Base-by-base conservation (phyloP, 495 filamentous ascomycete species). In the Hypoxylon fuscum region DNA sequence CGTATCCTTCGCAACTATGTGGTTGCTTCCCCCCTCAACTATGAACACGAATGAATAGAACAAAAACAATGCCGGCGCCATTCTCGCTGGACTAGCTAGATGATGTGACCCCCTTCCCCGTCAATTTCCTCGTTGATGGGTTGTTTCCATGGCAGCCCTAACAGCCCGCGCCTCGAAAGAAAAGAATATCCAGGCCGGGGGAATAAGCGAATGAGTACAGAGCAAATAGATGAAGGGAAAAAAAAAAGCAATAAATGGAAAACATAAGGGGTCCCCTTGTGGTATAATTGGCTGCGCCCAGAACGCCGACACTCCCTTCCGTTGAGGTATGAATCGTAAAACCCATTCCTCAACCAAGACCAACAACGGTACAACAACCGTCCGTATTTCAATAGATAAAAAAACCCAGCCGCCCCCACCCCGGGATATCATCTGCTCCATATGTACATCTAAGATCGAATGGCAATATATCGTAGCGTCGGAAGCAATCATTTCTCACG, bases 371-470 rank as follows among this genome's bases (percentile, higher is more conserved):
- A 20, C 58, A 55, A 55, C 53, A 34, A 37, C 59, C 53, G 58
- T 59, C 53, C 42, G 55, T 40, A 53, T 48, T 46, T 54, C 37
- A 50, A 42, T n/a, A n/a, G n/a, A n/a, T n/a, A n/a, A n/a, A n/a
- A n/a, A n/a, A n/a, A n/a, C n/a, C n/a, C n/a, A 59, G 55, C 53
- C 46, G 49, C 43, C 64, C 64, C 32, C 59, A 53, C 54, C 32
- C 57, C 64, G 27, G 64, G 58, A 68, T 62, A 68, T 68, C 64
- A 68, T 59, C 64, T 59, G 44, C 64, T 49, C 54, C 64, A 55
- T 68, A 68, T 68, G 64, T 68, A 68, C 64, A 68, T 68, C 59
- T 62, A 63, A 63, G 14, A 58, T 55, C 52, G 63, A 66, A 66
- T 57, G 56, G 57, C 34, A 66, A 66, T 66, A 65, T 61, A 48